A percentile compares a stretch with the other conserved stretches of the same genome.
These are phyloP conservation scores for Boletales sp. DNA, from an alignment of 768 basidiomycete species.

Conservation along the genomic window DNA sequence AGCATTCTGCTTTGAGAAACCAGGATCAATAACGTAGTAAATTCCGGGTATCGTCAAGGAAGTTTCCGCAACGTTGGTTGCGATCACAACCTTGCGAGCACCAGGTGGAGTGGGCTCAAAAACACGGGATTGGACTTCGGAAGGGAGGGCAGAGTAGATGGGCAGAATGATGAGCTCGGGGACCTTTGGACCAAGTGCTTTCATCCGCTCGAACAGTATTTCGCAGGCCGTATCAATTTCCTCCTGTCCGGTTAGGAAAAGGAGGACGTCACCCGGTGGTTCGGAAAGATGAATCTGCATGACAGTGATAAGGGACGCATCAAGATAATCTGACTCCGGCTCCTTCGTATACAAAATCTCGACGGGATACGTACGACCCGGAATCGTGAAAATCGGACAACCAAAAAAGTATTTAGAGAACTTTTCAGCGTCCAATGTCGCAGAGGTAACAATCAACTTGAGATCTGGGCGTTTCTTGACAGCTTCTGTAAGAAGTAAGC, in stretches of 20 bases:
- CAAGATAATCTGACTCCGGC: conserved; percentile 95
- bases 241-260: conserved; percentile 98
- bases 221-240: conserved; percentile 98
- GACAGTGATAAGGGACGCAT: conserved; percentile 96
- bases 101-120: conserved; percentile 98
- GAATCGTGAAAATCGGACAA: conserved; percentile 99
- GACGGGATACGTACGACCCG: conserved; percentile 98
- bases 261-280: conserved; percentile 91
- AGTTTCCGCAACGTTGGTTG: conserved; percentile 99
- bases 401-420: conserved; percentile 99
- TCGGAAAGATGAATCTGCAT: conserved; percentile 99
- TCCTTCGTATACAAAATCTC: conserved; percentile 99
- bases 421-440: conserved; percentile 98
- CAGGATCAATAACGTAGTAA: conserved; percentile 98
- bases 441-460: conserved; percentile 97
- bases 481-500: conserved; percentile 59
- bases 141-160: conserved; percentile 96
- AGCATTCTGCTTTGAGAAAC: conserved; percentile 98
- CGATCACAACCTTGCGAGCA: conserved; percentile 97
- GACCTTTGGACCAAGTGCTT: conserved; percentile 96
- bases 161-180: conserved; percentile 96
- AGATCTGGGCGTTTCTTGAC: conserved; percentile 92
- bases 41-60: conserved; percentile 98
- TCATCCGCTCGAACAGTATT: conserved; percentile 98
- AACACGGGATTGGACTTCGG: conserved; percentile 95